Evolutionary conservation across 495 filamentous ascomycete species (phyloP).

Genomic region (Xanthoparmelia taractica): DNA sequence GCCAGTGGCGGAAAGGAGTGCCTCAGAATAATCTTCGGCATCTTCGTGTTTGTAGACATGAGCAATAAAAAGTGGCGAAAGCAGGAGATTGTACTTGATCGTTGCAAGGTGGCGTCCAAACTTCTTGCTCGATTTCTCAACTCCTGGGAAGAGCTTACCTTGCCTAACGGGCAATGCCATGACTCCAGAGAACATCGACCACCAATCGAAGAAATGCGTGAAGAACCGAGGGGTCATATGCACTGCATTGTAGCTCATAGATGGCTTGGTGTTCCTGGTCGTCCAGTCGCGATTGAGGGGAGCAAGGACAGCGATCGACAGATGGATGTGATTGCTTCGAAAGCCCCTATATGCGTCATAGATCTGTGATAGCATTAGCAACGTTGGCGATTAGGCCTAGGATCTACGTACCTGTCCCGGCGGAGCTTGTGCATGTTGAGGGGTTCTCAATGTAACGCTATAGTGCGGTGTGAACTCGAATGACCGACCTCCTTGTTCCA

Average conservation of each 20-base stretch:
- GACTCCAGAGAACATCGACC: slow-evolving; percentile 87
- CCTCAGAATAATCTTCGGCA: slow-evolving; percentile 72
- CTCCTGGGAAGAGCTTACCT: slow-evolving; percentile 78
- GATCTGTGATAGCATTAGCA: slow-evolving; percentile 34
- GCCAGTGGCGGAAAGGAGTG: slow-evolving; percentile 80
- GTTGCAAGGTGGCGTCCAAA: slow-evolving; percentile 94
- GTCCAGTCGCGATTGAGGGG: slow-evolving; percentile 76
- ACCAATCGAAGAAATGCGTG: slow-evolving; percentile 97
- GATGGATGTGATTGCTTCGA: slow-evolving; percentile 88
- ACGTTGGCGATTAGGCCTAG: not conserved
- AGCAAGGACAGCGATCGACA: slow-evolving; percentile 82
- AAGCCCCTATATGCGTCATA: slow-evolving; percentile 95
- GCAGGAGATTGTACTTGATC: slow-evolving; percentile 89
- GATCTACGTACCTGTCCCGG: slow-evolving; percentile 40
- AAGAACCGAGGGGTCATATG: slow-evolving; percentile 93
- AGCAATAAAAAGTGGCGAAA: slow-evolving; percentile 88
- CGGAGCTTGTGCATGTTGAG: slow-evolving; percentile 56
- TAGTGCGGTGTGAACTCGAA: slow-evolving; percentile 92
- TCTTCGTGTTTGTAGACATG: slow-evolving; percentile 99
- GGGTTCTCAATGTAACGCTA: slow-evolving; percentile 76
- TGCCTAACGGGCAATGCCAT: slow-evolving; percentile 94
- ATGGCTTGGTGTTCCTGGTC: slow-evolving; percentile 59
- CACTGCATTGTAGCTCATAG: slow-evolving; percentile 86
- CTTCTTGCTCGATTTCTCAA: slow-evolving; percentile 95
- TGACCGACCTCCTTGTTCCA: slow-evolving; percentile 55